Conservation (phyloP, 179 eudicot genomes). For the Beta macrorhiza region DNA sequence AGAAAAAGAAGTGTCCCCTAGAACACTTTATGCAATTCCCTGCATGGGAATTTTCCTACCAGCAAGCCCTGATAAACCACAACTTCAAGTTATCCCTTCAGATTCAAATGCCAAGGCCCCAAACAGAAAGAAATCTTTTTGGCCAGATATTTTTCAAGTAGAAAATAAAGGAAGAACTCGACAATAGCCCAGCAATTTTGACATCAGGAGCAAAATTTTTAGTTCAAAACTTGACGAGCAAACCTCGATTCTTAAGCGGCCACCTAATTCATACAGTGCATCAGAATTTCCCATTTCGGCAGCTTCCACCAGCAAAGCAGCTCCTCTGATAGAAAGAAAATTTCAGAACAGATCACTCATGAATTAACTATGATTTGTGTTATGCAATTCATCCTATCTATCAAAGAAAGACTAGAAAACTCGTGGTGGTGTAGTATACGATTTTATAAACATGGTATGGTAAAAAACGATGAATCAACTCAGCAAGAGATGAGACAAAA, state of each 20-base stretch:
- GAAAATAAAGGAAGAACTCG: background rate
- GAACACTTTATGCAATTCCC: too few species aligned
- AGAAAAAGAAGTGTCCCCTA: background rate
- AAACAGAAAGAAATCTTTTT: slow-evolving; percentile 3
- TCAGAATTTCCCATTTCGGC: slow-evolving; percentile 93
- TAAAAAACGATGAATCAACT: background rate
- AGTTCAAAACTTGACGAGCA: slow-evolving; percentile 9
- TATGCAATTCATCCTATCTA: background rate
- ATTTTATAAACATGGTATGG: background rate
- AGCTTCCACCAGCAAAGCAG: slow-evolving; percentile 53
- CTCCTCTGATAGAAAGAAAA: slow-evolving; percentile 46
- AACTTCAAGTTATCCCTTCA: background rate
- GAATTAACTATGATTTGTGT: background rate
- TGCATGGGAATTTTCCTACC: background rate
- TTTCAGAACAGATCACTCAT: slow-evolving; percentile 13
- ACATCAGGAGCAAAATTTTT: background rate
- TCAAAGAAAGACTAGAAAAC: too few species aligned
- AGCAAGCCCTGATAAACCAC: background rate
- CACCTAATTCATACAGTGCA: slow-evolving; percentile 79
- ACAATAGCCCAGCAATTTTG: background rate
- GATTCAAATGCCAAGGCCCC: slow-evolving; percentile 4
- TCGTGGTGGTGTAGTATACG: background rate
- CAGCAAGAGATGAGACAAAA: background rate
- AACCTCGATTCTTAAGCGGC: slow-evolving; percentile 82
- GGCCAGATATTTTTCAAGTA: background rate